These are phyloP conservation scores for Dothideomycetes sp. DNA, from an alignment of 2,329 filamentous ascomycete genomes.

Conservation along the genomic window DNA sequence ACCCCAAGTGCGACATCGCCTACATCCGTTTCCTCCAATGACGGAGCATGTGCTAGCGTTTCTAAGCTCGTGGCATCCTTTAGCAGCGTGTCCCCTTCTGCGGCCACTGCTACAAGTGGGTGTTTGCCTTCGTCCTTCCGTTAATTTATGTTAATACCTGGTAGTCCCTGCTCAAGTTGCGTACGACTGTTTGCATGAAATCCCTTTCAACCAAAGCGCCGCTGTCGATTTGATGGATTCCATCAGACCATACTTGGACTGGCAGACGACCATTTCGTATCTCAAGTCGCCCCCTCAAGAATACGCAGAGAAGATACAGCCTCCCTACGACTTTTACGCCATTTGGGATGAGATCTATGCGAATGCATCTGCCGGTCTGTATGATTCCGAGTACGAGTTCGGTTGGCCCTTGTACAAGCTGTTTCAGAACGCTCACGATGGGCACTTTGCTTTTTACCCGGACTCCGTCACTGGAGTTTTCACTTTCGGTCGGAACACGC, in stretches of 20 bases:
- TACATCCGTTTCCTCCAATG: neutral
- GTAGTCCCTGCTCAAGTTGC: slow-evolving; percentile 32
- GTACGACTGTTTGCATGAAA: slow-evolving; percentile 34
- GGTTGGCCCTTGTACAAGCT: slow-evolving; percentile 42
- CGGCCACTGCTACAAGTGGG: slow-evolving; percentile 11
- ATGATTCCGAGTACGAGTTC: slow-evolving; percentile 33
- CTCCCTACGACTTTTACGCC: slow-evolving; percentile 29
- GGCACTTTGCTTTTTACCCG: slow-evolving; percentile 49
- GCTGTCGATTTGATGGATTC: slow-evolving; percentile 29
- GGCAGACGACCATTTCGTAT: slow-evolving; percentile 34
- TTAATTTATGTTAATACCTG: too few species aligned
- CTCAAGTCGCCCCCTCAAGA: slow-evolving; percentile 31
- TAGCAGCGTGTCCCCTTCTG: slow-evolving; percentile 13
- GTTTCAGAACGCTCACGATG: slow-evolving; percentile 49
- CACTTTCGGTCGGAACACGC: slow-evolving; percentile 36
- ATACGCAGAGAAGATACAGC: slow-evolving; percentile 34
- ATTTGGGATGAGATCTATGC: slow-evolving; percentile 26
- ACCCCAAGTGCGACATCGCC: neutral
- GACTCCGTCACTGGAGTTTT: slow-evolving; percentile 43
- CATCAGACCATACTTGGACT: slow-evolving; percentile 33
- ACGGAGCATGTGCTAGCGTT: slow-evolving; percentile 16
- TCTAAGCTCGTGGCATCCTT: slow-evolving; percentile 14
- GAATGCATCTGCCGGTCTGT: slow-evolving; percentile 25
- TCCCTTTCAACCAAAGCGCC: slow-evolving; percentile 32
- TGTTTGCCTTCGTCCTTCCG: too few species aligned